phyloP scores from a whole-genome alignment of 2,329 filamentous ascomycete genomes.

The Colletotrichum gigasporum region DNA sequence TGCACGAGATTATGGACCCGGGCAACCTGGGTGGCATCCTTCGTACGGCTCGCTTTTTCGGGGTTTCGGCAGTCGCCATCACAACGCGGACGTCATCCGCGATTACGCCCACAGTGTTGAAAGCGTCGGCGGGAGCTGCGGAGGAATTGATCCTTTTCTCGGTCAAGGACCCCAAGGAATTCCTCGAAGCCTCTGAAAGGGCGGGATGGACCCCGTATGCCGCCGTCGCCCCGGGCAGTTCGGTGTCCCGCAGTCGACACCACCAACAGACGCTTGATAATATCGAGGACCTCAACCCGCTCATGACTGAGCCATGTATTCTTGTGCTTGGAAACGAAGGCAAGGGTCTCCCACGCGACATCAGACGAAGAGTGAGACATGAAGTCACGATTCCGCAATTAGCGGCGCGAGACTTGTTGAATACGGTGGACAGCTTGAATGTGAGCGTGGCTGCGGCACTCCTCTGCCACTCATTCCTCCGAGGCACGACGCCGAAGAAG shows the following conservation, averaged over 20 bases:
- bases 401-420: too few species aligned
- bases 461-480: slow-evolving; percentile 75
- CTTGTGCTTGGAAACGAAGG: slow-evolving; percentile 87
- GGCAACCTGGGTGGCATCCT: slow-evolving; percentile 92
- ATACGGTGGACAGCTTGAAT: slow-evolving; percentile 87
- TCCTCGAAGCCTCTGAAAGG: slow-evolving; percentile 73
- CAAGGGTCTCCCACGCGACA: slow-evolving; percentile 71
- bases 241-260: slow-evolving; percentile 43
- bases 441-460: slow-evolving; percentile 89
- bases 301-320: slow-evolving; percentile 73
- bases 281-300: slow-evolving; percentile 60
- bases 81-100: slow-evolving; percentile 78
- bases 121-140: slow-evolving; percentile 87
- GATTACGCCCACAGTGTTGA: slow-evolving; percentile 80
- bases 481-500: slow-evolving; percentile 39
- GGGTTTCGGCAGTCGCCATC: slow-evolving; percentile 83
- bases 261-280: slow-evolving; percentile 57
- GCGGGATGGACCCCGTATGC: slow-evolving; percentile 88
- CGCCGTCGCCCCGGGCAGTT: slow-evolving; percentile 65
- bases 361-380: slow-evolving; percentile 73
- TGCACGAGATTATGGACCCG: slow-evolving; percentile 83
- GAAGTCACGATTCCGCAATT: slow-evolving; percentile 72
- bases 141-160: slow-evolving; percentile 82
- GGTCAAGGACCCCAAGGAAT: slow-evolving; percentile 72
- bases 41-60: slow-evolving; percentile 89